Percentiles rank a stretch among this genome's conserved stretches.
Evolutionary conservation across 371 early-diverging fungal species (phyloP).

Genomic region (Rhizomucor miehei): DNA sequence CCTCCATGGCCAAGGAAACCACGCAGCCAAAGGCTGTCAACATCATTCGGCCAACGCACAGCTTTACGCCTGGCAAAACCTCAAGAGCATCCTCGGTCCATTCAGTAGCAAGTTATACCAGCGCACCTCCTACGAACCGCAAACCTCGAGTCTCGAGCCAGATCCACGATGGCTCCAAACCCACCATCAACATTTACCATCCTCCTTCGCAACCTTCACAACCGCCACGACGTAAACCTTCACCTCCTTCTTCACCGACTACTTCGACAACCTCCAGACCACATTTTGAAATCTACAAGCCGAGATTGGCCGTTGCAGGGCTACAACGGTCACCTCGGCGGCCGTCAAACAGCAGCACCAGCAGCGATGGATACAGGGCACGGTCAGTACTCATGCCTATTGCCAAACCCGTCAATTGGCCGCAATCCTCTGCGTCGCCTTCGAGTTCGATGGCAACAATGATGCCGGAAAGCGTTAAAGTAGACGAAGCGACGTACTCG

Average conservation of each 20-base stretch:
- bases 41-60: slow-evolving; percentile 13
- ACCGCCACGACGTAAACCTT: not conserved
- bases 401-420: too few relatives aligned
- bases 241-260: too few relatives aligned
- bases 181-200: not conserved
- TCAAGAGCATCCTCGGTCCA: too few relatives aligned
- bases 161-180: slow-evolving; percentile 1
- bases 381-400: too few relatives aligned
- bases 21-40: slow-evolving; percentile 16
- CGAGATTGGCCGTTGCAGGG: too few relatives aligned
- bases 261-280: too few relatives aligned
- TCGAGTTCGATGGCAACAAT: not conserved
- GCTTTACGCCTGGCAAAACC: slow-evolving; percentile 4
- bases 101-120: too few relatives aligned
- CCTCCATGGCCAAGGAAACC: slow-evolving; percentile 7
- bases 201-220: not conserved
- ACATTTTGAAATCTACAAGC: too few relatives aligned
- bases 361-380: too few relatives aligned
- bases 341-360: too few relatives aligned
- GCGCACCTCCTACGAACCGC: not conserved
- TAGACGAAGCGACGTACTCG: slow-evolving; percentile 4
- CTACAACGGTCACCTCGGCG: too few relatives aligned
- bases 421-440: too few relatives aligned
- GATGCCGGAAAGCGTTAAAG: not conserved
- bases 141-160: slow-evolving; percentile 14